phyloP scores from a whole-genome alignment of 2,329 filamentous ascomycete genomes.

The Colletotrichum sp. region DNA sequence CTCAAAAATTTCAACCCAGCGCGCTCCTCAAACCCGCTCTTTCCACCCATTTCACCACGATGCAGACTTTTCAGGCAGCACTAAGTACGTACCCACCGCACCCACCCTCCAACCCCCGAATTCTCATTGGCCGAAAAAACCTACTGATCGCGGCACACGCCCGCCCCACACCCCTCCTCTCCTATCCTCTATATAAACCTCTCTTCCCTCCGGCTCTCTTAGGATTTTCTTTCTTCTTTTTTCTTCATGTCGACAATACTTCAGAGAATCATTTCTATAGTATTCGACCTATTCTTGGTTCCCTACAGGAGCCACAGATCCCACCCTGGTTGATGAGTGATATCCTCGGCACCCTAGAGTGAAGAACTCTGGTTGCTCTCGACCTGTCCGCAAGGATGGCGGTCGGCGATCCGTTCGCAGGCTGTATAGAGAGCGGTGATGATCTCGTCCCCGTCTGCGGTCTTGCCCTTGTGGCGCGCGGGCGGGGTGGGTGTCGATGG shows the following conservation, averaged over 20 bases:
- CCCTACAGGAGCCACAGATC: constrained; percentile 91
- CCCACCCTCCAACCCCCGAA: neutral
- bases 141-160: constrained; percentile 1
- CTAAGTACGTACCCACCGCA: neutral
- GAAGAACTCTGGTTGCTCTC: constrained; percentile 69
- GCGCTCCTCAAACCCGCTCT: neutral
- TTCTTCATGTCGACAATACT: constrained; percentile 23
- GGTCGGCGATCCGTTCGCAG: constrained; percentile 34
- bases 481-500: constrained; percentile 82
- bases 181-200: neutral
- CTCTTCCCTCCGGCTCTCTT: neutral
- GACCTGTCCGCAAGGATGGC: constrained; percentile 67
- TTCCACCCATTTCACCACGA: neutral
- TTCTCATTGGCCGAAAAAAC: neutral
- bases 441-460: constrained; percentile 82
- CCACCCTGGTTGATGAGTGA: constrained; percentile 94
- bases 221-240: constrained; percentile 12
- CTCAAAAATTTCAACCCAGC: neutral
- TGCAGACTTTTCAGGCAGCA: neutral
- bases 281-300: constrained; percentile 92
- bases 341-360: constrained; percentile 91
- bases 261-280: constrained; percentile 96
- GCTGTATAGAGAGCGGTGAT: constrained; percentile 87
- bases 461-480: constrained; percentile 78
- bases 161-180: neutral